These are phyloP conservation scores for Lepidium sativum DNA, from an alignment of 345 rosid species.

Conservation along the genomic window DNA sequence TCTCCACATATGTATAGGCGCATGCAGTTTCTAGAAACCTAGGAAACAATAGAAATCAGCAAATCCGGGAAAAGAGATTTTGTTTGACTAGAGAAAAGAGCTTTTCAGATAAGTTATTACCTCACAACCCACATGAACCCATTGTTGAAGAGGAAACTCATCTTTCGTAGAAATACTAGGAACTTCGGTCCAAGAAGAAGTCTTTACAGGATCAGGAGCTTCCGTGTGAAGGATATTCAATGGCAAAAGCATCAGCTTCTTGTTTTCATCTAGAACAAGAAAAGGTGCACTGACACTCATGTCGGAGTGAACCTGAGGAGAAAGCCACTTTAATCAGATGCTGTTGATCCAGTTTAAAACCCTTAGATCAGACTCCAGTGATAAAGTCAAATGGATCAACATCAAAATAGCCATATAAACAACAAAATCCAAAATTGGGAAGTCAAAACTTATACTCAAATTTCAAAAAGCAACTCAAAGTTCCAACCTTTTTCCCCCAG, in stretches of 20 bases:
- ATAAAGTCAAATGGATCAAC: not conserved
- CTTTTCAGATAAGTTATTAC: conserved; percentile 19
- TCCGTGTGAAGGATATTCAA: conserved; percentile 33
- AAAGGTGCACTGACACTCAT: conserved; percentile 45
- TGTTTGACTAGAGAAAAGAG: not conserved
- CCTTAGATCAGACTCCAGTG: not conserved
- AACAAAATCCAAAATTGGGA: not conserved
- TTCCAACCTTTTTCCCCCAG: not conserved
- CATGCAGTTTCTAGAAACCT: conserved; percentile 44
- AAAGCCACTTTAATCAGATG: not conserved
- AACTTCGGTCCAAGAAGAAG: conserved; percentile 31
- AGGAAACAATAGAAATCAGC: not conserved
- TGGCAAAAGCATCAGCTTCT: conserved; percentile 50
- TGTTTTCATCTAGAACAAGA: conserved; percentile 54
- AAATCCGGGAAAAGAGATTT: not conserved
- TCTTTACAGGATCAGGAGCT: conserved; percentile 36
- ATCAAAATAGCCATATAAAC: not conserved
- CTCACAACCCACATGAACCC: conserved; percentile 79
- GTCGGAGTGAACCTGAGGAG: conserved; percentile 40
- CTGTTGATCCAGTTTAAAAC: not conserved
- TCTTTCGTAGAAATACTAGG: conserved; percentile 31
- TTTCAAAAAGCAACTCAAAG: not conserved
- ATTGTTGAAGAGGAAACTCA: conserved; percentile 49
- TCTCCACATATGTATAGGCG: conserved; percentile 56
- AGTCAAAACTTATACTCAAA: not conserved